Percentiles rank a stretch among this genome's conserved stretches.
Evolutionary conservation across 75 land plant species (phyloP).

Genomic region (Picea sitchensis): DNA sequence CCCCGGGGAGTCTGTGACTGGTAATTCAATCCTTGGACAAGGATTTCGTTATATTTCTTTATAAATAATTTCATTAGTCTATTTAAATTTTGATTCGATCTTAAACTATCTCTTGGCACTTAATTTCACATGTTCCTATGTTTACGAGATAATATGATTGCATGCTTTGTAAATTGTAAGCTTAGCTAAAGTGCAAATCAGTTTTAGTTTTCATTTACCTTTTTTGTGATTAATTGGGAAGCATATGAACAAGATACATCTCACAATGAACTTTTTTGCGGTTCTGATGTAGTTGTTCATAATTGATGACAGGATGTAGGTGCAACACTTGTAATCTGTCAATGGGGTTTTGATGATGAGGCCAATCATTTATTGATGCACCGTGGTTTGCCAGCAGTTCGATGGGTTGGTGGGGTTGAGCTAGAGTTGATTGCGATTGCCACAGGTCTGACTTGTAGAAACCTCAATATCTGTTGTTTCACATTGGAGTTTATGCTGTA

Average conservation of each 20-base stretch:
- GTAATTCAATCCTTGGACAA: too few species aligned
- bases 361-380: slow-evolving; percentile 97
- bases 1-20: too few species aligned
- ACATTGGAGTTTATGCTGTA: background rate
- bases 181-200: too few species aligned
- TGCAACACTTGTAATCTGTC: slow-evolving; percentile 95
- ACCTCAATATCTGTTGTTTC: background rate
- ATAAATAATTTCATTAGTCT: too few species aligned
- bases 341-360: slow-evolving; percentile 99
- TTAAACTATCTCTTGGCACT: too few species aligned
- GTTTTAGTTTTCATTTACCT: too few species aligned
- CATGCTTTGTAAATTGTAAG: background rate
- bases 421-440: slow-evolving; percentile 97
- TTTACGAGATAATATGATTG: background rate
- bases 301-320: slow-evolving; percentile 77
- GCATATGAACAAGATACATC: background rate
- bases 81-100: too few species aligned
- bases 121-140: too few species aligned
- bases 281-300: background rate
- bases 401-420: slow-evolving; percentile 99
- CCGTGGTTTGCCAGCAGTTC: slow-evolving; percentile 88
- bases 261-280: background rate
- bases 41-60: too few species aligned
- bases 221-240: background rate
- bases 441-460: slow-evolving; percentile 56